These are phyloP conservation scores for Dothideomycetes sp. DNA, from an alignment of 2,329 filamentous ascomycete genomes.

Conservation along the genomic window DNA sequence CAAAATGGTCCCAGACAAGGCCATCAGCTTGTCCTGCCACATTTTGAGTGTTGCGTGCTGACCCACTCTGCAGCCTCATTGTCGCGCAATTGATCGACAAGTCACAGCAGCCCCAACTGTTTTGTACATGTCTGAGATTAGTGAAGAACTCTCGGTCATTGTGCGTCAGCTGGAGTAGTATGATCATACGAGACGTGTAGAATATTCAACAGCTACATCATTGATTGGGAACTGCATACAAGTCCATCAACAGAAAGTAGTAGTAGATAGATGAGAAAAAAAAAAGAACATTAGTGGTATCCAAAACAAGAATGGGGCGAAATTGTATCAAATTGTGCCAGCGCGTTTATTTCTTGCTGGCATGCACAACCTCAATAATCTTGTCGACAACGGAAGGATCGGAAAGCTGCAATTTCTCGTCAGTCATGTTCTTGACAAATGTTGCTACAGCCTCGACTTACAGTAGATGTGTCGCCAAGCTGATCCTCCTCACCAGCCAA, in stretches of 20 bases:
- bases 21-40: too few species aligned
- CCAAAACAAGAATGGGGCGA: slow-evolving; percentile 4
- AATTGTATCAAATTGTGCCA: slow-evolving; percentile 4
- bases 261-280: background rate
- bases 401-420: slow-evolving; percentile 52
- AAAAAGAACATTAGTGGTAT: slow-evolving; percentile 9
- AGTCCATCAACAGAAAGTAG: too few species aligned
- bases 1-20: too few species aligned
- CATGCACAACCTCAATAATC: slow-evolving; percentile 76
- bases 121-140: too few species aligned
- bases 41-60: too few species aligned
- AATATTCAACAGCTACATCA: too few species aligned
- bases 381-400: slow-evolving; percentile 82
- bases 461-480: slow-evolving; percentile 84
- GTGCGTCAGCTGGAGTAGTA: too few species aligned
- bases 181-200: too few species aligned
- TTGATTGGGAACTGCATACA: background rate
- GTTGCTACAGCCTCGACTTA: slow-evolving; percentile 40
- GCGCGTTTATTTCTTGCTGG: slow-evolving; percentile 31
- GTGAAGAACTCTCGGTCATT: too few species aligned
- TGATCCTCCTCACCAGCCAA: slow-evolving; percentile 94
- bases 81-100: too few species aligned
- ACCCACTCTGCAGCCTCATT: too few species aligned
- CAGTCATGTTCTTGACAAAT: background rate
- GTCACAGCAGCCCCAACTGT: too few species aligned